Base-by-base conservation (phyloP, 169 alveolate species). In the Babesia ovis region DNA sequence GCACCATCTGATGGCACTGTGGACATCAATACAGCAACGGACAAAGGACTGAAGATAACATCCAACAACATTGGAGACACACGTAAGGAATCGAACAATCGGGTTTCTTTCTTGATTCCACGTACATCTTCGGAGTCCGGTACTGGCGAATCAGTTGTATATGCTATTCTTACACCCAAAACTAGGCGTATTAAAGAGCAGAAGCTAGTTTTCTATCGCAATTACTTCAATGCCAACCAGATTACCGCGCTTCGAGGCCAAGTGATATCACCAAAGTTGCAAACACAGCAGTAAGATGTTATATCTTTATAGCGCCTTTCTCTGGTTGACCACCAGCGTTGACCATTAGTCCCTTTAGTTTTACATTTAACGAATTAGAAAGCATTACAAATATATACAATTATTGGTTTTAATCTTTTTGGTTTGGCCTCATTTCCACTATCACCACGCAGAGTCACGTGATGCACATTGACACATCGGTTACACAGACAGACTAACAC, bases 171-270 rank as follows among this genome's bases (percentile, higher is more conserved):
- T 29, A 61, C 62, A 39, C 74, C 74, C 22, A 29, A 27, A 23
- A 46, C 45, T 20, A 50, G 61, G 39, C 74, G 51, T 4, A 61
- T 37, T 39, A 64, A 46, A 56, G 55, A 45, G 74, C 74, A 64
- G 20, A 55, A 48, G 61, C 53, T 75, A 18, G 42, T 31, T 4
- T 61, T 46, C 60, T 75, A 75, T 34, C 43, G 60, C 11, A 75
- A 75, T 53, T 75, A 75, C 70, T 75, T 75, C 71, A 61, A 74
- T 39, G 61, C 57, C 35, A 74, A 74, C 29, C 68, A 39, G 31
- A n/a, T 31, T 22, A 59, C 8, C 23, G 43, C 8, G 37, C 22
- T 12, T 3, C 32, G 27, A 16, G 31, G 20, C 6, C 16, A 20
- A 48, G n/a, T n/a, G n/a, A n/a, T n/a, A n/a, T n/a, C n/a, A n/a